phyloP scores from a whole-genome alignment of 257 asterid genomes.

The Paraleonurus japonicus region DNA sequence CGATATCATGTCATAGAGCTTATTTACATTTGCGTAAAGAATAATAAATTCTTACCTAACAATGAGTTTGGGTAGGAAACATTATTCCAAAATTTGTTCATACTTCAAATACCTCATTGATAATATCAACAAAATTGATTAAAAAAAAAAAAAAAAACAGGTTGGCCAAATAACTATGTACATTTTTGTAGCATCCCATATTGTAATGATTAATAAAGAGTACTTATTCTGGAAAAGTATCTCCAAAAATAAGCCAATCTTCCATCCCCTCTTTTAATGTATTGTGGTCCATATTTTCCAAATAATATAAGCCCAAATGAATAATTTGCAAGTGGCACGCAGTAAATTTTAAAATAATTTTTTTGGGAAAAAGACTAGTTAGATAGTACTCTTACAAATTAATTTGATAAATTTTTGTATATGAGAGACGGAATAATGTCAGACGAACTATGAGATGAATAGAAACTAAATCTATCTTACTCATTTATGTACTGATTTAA shows the following conservation, averaged over 20 bases:
- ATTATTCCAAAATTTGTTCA: neutral
- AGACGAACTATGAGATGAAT: neutral
- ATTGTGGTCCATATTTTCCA: slow-evolving; percentile 9
- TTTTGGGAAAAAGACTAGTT: neutral
- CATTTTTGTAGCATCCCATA: neutral
- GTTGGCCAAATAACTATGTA: neutral
- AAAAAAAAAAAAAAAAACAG: neutral
- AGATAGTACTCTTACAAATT: neutral
- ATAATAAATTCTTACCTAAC: neutral
- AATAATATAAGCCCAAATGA: neutral
- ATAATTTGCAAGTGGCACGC: neutral
- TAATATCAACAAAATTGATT: neutral
- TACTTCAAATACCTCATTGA: neutral
- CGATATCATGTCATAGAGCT: neutral
- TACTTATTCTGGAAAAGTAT: neutral
- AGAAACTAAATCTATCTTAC: too few relatives aligned
- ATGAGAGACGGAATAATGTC: too few relatives aligned
- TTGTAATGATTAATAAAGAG: neutral
- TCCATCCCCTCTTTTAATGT: neutral
- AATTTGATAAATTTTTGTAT: neutral
- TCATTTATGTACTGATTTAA: too few relatives aligned
- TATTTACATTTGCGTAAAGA: neutral
- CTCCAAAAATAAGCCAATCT: neutral
- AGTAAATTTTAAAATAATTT: neutral
- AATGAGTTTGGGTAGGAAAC: slow-evolving; percentile 1